A percentile compares a stretch with the other conserved stretches of the same genome.
Conservation (phyloP, 2,329 filamentous ascomycete species). For the Colletotrichum trifolii region DNA sequence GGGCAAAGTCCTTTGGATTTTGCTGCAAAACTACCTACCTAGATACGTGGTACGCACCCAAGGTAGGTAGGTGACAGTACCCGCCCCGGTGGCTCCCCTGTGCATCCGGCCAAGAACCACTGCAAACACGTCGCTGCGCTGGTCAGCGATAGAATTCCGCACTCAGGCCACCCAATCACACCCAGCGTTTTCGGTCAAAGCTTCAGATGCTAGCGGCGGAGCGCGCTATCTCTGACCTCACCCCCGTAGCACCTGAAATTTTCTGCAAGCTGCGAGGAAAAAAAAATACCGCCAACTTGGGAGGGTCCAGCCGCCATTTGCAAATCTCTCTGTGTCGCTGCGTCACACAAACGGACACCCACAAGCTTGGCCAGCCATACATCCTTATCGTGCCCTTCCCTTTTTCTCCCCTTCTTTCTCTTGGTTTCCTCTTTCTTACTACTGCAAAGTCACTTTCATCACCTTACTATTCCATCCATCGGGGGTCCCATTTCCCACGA, state of each 20-base stretch:
- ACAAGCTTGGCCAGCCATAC: constrained; percentile 17
- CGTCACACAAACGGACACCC: constrained; percentile 29
- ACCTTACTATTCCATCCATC: constrained; percentile 23
- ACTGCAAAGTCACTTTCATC: constrained; percentile 24
- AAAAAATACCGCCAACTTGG: constrained; percentile 33
- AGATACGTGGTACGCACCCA: too few species aligned
- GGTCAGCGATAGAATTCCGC: constrained; percentile 11
- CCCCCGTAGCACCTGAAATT: constrained; percentile 36
- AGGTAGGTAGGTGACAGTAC: not conserved
- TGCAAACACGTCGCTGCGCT: constrained; percentile 15
- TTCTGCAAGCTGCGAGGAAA: constrained; percentile 22
- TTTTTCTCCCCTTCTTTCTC: constrained; percentile 26
- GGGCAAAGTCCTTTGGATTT: too few species aligned
- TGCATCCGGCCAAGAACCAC: constrained; percentile 19
- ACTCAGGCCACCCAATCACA: constrained; percentile 21
- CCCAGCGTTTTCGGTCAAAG: constrained; percentile 1
- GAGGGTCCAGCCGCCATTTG: constrained; percentile 33
- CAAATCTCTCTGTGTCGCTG: constrained; percentile 29
- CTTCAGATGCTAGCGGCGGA: constrained; percentile 22
- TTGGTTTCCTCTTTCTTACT: constrained; percentile 10
- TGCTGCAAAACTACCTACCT: too few species aligned
- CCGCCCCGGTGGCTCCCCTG: constrained; percentile 9
- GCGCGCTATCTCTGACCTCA: constrained; percentile 36
- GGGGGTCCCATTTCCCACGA: constrained; percentile 34
- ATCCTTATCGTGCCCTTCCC: constrained; percentile 36